These are phyloP conservation scores for Solanum lycopersicoides DNA, from an alignment of 257 asterid genomes.

Conservation along the genomic window DNA sequence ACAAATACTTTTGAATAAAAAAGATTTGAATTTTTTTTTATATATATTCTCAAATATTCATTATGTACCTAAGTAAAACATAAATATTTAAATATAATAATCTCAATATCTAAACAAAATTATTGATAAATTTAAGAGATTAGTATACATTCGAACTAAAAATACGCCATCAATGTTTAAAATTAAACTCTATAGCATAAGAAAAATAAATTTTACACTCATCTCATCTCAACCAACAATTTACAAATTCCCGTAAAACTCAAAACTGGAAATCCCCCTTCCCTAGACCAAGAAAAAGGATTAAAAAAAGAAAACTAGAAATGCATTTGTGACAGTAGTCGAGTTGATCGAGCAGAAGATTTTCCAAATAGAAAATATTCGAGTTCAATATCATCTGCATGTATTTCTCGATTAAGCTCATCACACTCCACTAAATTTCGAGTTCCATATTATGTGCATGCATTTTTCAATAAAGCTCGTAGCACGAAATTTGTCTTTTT, in stretches of 20 bases:
- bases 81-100: too few species aligned
- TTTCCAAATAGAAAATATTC: background rate
- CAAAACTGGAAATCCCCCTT: background rate
- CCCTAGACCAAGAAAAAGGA: background rate
- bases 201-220: background rate
- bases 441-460: background rate
- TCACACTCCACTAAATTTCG: background rate
- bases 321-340: background rate
- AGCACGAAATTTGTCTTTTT: background rate
- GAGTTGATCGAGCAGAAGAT: background rate
- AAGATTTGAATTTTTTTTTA: too few species aligned
- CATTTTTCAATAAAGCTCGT: background rate
- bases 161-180: background rate
- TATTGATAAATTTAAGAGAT: background rate
- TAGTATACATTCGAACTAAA: background rate
- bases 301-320: background rate
- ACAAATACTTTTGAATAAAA: background rate
- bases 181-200: background rate
- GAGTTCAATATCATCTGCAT: background rate
- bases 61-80: background rate
- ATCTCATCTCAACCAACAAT: background rate
- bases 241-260: background rate
- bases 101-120: background rate
- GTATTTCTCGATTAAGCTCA: background rate
- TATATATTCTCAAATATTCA: background rate